A percentile compares a stretch with the other conserved stretches of the same genome.
These are phyloP conservation scores for Dothidotthia symphoricarpi DNA, from an alignment of 2,329 filamentous ascomycete species.

Conservation along the genomic window DNA sequence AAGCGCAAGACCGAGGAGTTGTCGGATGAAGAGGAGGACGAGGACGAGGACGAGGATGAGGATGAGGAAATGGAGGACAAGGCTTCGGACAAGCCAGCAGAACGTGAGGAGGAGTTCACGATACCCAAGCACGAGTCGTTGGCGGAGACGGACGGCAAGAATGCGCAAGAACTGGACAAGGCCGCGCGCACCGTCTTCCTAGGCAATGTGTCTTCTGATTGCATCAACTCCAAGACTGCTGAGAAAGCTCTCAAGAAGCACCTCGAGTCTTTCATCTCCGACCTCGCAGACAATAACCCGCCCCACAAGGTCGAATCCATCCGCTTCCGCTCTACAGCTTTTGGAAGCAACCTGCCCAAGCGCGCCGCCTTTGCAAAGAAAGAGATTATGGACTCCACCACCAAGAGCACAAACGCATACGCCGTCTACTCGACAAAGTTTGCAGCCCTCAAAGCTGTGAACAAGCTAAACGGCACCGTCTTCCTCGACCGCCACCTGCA, in stretches of 20 bases:
- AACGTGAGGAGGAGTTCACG: slow-evolving; percentile 44
- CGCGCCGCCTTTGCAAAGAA: slow-evolving; percentile 92
- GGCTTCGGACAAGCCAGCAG: slow-evolving; percentile 4
- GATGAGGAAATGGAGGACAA: slow-evolving; percentile 27
- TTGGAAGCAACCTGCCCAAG: slow-evolving; percentile 78
- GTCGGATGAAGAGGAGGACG: slow-evolving; percentile 13
- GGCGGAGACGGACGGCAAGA: slow-evolving; percentile 39
- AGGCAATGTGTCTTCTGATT: slow-evolving; percentile 80
- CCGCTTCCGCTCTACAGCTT: slow-evolving; percentile 91
- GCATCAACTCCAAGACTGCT: slow-evolving; percentile 76
- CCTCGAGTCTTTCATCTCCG: slow-evolving; percentile 70
- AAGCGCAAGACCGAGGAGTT: slow-evolving; percentile 35
- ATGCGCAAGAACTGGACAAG: slow-evolving; percentile 69
- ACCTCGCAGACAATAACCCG: slow-evolving; percentile 46
- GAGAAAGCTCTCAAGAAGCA: slow-evolving; percentile 77
- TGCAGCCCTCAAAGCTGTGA: slow-evolving; percentile 73
- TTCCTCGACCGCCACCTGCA: slow-evolving; percentile 85
- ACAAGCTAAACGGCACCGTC: slow-evolving; percentile 76
- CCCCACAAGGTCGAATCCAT: slow-evolving; percentile 81
- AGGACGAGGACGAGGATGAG: slow-evolving; percentile 27
- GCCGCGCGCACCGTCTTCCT: slow-evolving; percentile 88
- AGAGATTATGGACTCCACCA: slow-evolving; percentile 85
- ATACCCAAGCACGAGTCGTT: slow-evolving; percentile 53
- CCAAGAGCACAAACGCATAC: slow-evolving; percentile 91
- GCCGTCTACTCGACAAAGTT: slow-evolving; percentile 76